Evolutionary conservation across 1,284 basidiomycete species (phyloP), one percentile per base, ranked within the genome.

Genomic region (Tremellales sp.): DNA sequence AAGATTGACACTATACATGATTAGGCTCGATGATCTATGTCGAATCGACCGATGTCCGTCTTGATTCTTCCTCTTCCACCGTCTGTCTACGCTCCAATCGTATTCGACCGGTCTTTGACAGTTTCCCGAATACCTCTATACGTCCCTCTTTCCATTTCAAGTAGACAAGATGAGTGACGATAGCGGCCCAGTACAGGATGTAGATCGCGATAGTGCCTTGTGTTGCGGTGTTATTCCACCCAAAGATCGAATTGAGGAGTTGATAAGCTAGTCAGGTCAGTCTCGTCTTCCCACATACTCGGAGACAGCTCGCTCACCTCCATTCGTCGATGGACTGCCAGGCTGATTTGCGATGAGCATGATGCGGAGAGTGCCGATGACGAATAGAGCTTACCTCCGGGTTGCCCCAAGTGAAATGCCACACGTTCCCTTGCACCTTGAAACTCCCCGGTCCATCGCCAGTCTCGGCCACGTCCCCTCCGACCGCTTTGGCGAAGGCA

Each of bases 381-480:
- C 52, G 15, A 31, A 31, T 8, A 56, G 40, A 82, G 40, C 51
- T 58, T 58, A 78, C 72, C 41, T 83, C 79, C 0, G 87, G 81
- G 68, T 81, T 82, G 70, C 87, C 89, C 73, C 86, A 90, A 52
- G 85, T 72, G 43, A 92, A 77, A 68, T 90, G 85, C 89, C 89
- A 92, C 6, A 93, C 85, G 62, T 80, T 87, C 4, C 85, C 85
- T 51, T 79, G 79, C 7, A 91, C 85, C 51, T 81, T 74, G 75
- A 81, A 92, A 22, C 84, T 83, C 3, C 90, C 89, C 0, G 89
- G 88, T 0, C 89, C 90, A 48, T 83, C 80, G 8, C 88, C 89
- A 2, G 81, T 63, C 63, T 91, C 89, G 55, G 87, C 87, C 5
- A 82, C 81, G 40, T 85, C 80, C 0, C 73, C 73, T 7, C 89